These are phyloP conservation scores for Pseudocercospora macadamiae DNA, from an alignment of 2,329 filamentous ascomycete genomes.

Conservation along the genomic window DNA sequence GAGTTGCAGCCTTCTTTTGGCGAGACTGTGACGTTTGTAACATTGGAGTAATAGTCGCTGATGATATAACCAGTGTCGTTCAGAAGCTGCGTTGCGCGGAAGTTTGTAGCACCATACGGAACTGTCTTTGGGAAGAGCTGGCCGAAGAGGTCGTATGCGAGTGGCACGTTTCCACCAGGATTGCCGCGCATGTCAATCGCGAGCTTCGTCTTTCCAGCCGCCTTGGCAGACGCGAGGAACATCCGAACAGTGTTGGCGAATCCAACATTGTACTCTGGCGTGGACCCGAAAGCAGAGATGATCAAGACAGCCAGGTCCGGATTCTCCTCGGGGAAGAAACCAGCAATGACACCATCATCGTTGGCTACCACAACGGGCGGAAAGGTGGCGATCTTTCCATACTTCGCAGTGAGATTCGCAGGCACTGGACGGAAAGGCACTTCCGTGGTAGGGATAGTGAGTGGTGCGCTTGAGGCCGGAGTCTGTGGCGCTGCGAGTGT, in stretches of 20 bases:
- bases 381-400: not conserved
- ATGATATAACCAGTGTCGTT: conserved; percentile 41
- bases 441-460: conserved; percentile 1
- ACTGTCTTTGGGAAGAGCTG: conserved; percentile 57
- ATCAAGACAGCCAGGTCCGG: conserved; percentile 53
- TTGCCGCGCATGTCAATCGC: conserved; percentile 68
- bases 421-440: conserved; percentile 2
- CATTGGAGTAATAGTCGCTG: conserved; percentile 12
- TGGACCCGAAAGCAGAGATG: conserved; percentile 48
- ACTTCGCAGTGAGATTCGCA: not conserved
- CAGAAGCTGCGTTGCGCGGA: conserved; percentile 49
- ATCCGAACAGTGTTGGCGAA: conserved; percentile 46
- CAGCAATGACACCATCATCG: conserved; percentile 37
- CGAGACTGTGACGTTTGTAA: not conserved
- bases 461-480: not conserved
- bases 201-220: conserved; percentile 60
- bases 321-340: conserved; percentile 51
- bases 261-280: conserved; percentile 28
- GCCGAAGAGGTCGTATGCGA: conserved; percentile 52
- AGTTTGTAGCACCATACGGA: conserved; percentile 46
- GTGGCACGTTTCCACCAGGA: conserved; percentile 55
- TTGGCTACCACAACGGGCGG: not conserved
- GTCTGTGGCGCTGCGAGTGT: not conserved
- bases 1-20: not conserved
- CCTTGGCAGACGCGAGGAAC: conserved; percentile 53